Percentiles rank a stretch among this genome's conserved stretches.
Evolutionary conservation across 2,329 filamentous ascomycete genomes (phyloP).

Genomic region (Sclerotiophoma versabilis): DNA sequence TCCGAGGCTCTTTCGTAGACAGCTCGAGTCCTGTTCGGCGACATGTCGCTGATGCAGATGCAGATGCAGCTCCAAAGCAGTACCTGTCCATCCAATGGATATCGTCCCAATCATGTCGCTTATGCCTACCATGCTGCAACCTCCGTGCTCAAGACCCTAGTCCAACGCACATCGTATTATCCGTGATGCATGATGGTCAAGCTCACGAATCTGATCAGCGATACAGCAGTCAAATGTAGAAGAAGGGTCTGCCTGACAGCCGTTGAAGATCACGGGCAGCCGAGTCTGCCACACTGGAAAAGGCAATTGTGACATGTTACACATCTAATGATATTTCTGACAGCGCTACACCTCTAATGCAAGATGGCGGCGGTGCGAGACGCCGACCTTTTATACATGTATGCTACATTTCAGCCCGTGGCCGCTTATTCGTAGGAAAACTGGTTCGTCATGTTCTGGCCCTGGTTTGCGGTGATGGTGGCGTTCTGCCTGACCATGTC

Average conservation of each 20-base stretch:
- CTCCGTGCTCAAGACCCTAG: background rate
- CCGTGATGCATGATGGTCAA: no score
- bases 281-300: no score
- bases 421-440: slow-evolving; percentile 14
- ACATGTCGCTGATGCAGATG: background rate
- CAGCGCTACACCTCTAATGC: slow-evolving; percentile 4
- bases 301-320: background rate
- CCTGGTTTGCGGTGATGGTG: slow-evolving; percentile 4
- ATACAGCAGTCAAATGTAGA: no score
- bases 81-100: background rate
- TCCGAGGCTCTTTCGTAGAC: background rate
- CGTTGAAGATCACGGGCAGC: no score
- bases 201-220: no score
- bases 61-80: background rate
- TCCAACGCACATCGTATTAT: no score
- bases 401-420: slow-evolving; percentile 23
- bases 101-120: background rate
- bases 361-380: background rate
- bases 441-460: slow-evolving; percentile 1
- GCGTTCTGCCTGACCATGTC: slow-evolving; percentile 62
- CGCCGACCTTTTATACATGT: slow-evolving; percentile 17
- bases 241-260: no score
- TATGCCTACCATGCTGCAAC: background rate
- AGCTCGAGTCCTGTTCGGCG: background rate
- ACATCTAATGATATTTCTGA: background rate